Percentiles rank a stretch among this genome's conserved stretches.
phyloP scores from a whole-genome alignment of 805 yeast species.

The Kodamaea kaohsiungensis region DNA sequence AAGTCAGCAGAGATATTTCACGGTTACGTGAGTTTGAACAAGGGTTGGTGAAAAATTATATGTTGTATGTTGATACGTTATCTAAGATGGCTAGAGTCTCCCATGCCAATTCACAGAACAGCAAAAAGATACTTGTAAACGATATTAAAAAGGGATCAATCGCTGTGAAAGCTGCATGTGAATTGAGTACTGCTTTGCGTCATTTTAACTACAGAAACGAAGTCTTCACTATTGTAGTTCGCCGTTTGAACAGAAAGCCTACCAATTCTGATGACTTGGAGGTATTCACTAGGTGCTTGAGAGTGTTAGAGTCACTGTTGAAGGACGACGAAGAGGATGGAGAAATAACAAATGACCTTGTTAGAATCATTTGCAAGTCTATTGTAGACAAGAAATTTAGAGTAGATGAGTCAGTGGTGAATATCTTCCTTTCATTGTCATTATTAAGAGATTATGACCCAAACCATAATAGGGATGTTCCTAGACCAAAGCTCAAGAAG shows the following conservation, averaged over 20 bases:
- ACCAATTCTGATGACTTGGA: conserved; percentile 45
- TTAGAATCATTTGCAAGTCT: conserved; percentile 66
- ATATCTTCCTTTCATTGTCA: conserved; percentile 66
- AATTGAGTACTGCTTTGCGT: conserved; percentile 61
- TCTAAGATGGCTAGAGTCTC: conserved; percentile 43
- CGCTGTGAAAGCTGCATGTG: conserved; percentile 79
- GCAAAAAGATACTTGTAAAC: conserved; percentile 27
- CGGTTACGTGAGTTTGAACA: conserved; percentile 81
- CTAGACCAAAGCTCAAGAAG: conserved; percentile 60
- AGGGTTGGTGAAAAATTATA: conserved; percentile 66
- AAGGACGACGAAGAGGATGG: conserved; percentile 79
- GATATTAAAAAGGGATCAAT: conserved; percentile 51
- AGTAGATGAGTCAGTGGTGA: conserved; percentile 81
- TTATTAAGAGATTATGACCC: conserved; percentile 75
- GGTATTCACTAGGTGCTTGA: conserved; percentile 58
- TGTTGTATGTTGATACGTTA: conserved; percentile 60
- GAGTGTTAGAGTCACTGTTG: conserved; percentile 68
- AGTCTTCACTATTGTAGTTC: conserved; percentile 62
- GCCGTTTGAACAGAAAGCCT: conserved; percentile 67
- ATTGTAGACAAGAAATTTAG: conserved; percentile 71
- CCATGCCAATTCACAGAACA: conserved; percentile 37
- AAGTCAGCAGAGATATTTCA: conserved; percentile 80
- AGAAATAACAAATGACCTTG: conserved; percentile 72
- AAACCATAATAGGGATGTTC: conserved; percentile 46
- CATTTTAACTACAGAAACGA: conserved; percentile 85